phyloP scores from a whole-genome alignment of 306 rosid genomes.

The Casuarina glauca region DNA sequence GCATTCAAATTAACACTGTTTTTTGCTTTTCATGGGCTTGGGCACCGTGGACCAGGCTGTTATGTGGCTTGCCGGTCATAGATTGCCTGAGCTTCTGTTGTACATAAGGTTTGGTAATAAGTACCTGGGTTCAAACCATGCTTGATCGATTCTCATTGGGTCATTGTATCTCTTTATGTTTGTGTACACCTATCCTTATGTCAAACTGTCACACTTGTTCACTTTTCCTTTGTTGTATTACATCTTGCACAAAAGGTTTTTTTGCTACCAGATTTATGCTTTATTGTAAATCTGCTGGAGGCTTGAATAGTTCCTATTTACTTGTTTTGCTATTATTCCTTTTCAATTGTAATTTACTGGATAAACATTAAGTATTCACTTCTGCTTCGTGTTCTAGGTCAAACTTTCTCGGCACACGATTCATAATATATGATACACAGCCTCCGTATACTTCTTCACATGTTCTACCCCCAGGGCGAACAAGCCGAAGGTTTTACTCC shows the following conservation, averaged over 20 bases:
- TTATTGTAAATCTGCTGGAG: neutral
- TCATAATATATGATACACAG: slow-evolving; percentile 81
- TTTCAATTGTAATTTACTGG: neutral
- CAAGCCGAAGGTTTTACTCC: slow-evolving; percentile 82
- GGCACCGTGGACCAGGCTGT: neutral
- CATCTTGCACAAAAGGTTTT: neutral
- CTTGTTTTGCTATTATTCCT: neutral
- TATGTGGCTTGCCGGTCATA: neutral
- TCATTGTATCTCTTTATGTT: neutral
- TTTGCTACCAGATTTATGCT: neutral
- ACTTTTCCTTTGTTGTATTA: neutral
- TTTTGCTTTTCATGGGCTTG: neutral
- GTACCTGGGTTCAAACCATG: neutral
- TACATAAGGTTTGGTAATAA: neutral
- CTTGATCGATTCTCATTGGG: neutral
- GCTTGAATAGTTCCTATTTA: slow-evolving; percentile 10
- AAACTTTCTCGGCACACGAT: slow-evolving; percentile 91
- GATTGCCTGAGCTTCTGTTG: neutral
- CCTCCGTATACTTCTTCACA: slow-evolving; percentile 65
- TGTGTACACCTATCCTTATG: neutral
- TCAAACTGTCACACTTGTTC: neutral
- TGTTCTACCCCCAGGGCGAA: slow-evolving; percentile 62
- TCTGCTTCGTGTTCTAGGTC: slow-evolving; percentile 57
- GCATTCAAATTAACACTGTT: neutral
- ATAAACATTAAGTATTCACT: neutral